These are phyloP conservation scores for Penicillium cinerascens DNA, from an alignment of 495 filamentous ascomycete species.

Conservation along the genomic window DNA sequence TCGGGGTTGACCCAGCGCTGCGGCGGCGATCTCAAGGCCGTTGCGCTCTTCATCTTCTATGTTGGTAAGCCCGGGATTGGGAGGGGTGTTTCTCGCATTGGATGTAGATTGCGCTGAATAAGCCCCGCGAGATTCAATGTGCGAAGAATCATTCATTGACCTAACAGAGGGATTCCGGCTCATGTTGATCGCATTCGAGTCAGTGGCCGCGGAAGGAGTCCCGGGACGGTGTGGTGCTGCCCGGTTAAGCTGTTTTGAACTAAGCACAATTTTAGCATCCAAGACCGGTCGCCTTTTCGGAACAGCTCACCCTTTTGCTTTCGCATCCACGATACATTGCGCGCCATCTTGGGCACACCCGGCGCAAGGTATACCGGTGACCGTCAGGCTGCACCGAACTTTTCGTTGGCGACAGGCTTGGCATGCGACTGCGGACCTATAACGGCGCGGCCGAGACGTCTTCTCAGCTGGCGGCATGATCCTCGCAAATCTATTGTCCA, in stretches of 20 bases:
- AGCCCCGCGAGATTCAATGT: not conserved
- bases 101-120: not conserved
- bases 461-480: not conserved
- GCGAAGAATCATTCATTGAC: not conserved
- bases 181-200: not conserved
- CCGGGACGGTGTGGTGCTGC: not conserved
- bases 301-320: conserved; percentile 4
- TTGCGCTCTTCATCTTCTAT: conserved; percentile 22
- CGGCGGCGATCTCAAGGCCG: conserved; percentile 29
- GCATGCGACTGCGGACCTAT: conserved; percentile 31
- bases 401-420: conserved; percentile 32
- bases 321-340: conserved; percentile 23
- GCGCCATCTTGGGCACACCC: conserved; percentile 29
- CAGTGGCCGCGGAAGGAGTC: not conserved
- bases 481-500: not conserved
- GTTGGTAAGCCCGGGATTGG: not conserved
- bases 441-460: conserved; percentile 24
- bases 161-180: not conserved
- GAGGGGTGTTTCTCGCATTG: not conserved
- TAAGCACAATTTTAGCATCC: not conserved
- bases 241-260: not conserved
- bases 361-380: conserved; percentile 31
- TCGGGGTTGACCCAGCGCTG: conserved; percentile 20
- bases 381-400: conserved; percentile 31
- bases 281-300: not conserved